Percentiles rank a stretch among this genome's conserved stretches.
Conservation (phyloP, 345 rosid genomes). For the Eucalyptus pauciflora region DNA sequence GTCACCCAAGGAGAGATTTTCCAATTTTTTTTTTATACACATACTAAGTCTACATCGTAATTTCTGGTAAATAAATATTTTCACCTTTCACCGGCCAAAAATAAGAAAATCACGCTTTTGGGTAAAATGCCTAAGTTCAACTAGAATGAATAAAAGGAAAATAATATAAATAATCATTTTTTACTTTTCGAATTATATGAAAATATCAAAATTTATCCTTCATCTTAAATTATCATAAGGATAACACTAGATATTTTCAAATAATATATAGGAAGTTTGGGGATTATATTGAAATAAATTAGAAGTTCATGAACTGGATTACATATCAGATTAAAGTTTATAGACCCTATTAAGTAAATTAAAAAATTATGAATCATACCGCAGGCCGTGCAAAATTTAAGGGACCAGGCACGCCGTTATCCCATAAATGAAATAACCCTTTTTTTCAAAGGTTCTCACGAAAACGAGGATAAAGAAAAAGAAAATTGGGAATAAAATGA, state of each 20-base stretch:
- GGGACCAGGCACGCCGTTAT: neutral
- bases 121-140: neutral
- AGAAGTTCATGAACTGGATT: too few species aligned
- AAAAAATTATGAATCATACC: neutral
- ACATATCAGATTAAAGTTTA: too few species aligned
- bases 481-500: neutral
- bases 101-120: neutral
- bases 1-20: neutral
- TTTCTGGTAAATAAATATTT: neutral
- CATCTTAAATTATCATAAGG: too few species aligned
- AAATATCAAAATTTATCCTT: too few species aligned
- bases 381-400: too few species aligned
- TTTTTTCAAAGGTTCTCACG: neutral
- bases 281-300: too few species aligned
- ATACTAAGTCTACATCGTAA: neutral
- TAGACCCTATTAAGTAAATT: neutral
- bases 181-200: too few species aligned
- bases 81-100: neutral
- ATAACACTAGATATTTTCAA: too few species aligned
- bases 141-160: neutral
- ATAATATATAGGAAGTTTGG: neutral
- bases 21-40: neutral
- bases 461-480: neutral
- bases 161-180: too few species aligned
- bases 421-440: neutral